Percentiles rank a stretch among this genome's conserved stretches.
Conservation (phyloP, 2,329 filamentous ascomycete species). For the Cytospora schulzeri region DNA sequence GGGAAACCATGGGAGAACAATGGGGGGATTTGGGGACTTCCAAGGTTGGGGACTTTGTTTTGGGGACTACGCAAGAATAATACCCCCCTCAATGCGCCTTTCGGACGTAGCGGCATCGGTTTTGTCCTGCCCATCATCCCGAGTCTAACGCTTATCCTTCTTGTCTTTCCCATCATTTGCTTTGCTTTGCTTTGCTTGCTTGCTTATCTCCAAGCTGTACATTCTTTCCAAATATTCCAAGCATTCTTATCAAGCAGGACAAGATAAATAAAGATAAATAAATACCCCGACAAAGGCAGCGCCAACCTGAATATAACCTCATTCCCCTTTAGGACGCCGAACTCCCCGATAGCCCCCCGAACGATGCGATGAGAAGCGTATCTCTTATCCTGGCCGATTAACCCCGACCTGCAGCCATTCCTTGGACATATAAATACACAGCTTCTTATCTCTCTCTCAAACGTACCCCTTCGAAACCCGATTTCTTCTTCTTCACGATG, state of each 20-base stretch:
- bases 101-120: background rate
- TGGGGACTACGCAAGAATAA: too few species aligned
- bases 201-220: background rate
- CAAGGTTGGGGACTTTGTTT: too few species aligned
- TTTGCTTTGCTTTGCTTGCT: too few species aligned
- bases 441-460: background rate
- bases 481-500: constrained; percentile 33
- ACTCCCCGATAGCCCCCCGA: background rate
- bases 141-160: background rate
- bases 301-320: background rate
- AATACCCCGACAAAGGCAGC: background rate
- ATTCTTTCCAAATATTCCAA: background rate
- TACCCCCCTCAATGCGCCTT: too few species aligned
- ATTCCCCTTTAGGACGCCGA: background rate
- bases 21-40: too few species aligned
- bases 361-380: too few species aligned
- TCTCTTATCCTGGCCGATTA: background rate
- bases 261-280: too few species aligned
- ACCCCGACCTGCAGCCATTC: constrained; percentile 3
- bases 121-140: background rate
- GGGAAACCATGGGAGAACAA: too few species aligned
- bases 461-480: background rate
- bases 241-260: too few species aligned
- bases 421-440: background rate
- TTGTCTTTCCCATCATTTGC: too few species aligned